Evolutionary conservation across 225 moss, liverwort and hornwort genomes (phyloP), one percentile per base, ranked within the genome.

Genomic region (Anthoceros angustus): DNA sequence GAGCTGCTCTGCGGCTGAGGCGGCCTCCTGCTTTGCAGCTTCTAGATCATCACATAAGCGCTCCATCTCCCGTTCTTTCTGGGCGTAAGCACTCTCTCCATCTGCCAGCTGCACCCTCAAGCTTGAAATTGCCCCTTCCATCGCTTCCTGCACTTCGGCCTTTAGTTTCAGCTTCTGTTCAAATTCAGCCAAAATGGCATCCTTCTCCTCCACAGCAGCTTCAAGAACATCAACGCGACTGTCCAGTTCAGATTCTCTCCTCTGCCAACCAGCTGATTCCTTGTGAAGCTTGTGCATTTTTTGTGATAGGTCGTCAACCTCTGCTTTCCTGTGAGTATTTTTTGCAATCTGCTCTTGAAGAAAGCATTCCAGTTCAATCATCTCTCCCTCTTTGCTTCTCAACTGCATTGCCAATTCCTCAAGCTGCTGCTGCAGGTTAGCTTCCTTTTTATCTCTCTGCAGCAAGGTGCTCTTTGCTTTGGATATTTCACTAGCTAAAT

Each of bases 321-420:
- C 76, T 25, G 45, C 62, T 45, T 78, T 68, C 75, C 80, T 82
- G 32, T 66, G 70, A 43, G 71, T 69, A 46, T 74, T 74, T 20
- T 72, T 76, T 63, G 74, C 73, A 43, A 80, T 63, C 43, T 76
- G 80, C 71, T 81, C 84, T 70, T 87, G 79, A 8, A 93, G 65
- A 63, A 82, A 78, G 61, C 82, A 86, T 49, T 86, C 87, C 68
- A 86, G 77, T 70, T 86, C 82, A 69, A 84, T 76, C 72, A 87
- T 66, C 68, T 84, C 81, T 50, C 84, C 77, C 68, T 89, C 87
- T 48, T 87, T 93, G 18, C 55, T 69, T 63, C 73, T 77, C 9
- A 89, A 61, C 43, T 86, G 71, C 8, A 85, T 75, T 60, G 82
- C 75, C 12, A 75, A 24, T 39, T 81, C 76, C 39, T 79, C 76